Evolutionary conservation across 2,329 filamentous ascomycete genomes (phyloP).

Genomic region (Xylaria multiplex): DNA sequence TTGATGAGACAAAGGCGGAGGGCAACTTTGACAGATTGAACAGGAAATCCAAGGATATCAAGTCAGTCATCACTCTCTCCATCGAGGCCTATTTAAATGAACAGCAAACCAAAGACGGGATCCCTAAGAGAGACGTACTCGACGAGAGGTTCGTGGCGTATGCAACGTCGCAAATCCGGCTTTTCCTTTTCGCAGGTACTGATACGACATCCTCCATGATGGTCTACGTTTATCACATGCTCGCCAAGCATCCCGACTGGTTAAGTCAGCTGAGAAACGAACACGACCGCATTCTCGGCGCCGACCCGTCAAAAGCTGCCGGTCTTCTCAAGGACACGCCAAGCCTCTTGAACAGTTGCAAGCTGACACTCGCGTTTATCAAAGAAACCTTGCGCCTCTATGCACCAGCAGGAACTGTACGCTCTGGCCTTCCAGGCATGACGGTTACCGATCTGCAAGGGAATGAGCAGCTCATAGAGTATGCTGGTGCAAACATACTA

Average conservation of each 20-base stretch:
- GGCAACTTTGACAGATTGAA: too few relatives aligned
- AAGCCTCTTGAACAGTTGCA: conserved; percentile 15
- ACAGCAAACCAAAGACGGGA: too few relatives aligned
- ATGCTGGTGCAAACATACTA: conserved; percentile 1
- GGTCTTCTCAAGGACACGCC: conserved; percentile 10
- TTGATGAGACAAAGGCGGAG: too few relatives aligned
- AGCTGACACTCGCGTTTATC: conserved; percentile 21
- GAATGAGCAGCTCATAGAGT: conserved; percentile 9
- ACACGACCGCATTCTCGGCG: conserved; percentile 19
- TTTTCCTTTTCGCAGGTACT: conserved; percentile 27
- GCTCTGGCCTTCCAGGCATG: conserved; percentile 6
- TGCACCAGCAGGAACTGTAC: conserved; percentile 20
- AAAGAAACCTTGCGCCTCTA: conserved; percentile 34
- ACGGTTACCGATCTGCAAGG: conserved; percentile 24
- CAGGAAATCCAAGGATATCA: too few relatives aligned
- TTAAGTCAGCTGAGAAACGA: conserved; percentile 4
- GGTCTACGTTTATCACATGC: conserved; percentile 22
- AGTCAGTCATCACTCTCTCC: too few relatives aligned
- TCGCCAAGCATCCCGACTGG: conserved; percentile 21
- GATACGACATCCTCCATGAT: conserved; percentile 20
- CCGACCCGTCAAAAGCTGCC: neutral
- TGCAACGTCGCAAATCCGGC: conserved; percentile 12
- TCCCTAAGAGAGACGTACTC: too few relatives aligned
- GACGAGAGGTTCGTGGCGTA: too few relatives aligned
- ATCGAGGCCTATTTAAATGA: too few relatives aligned